These are phyloP conservation scores for Lotus japonicus DNA, from an alignment of 306 rosid genomes.

Conservation along the genomic window DNA sequence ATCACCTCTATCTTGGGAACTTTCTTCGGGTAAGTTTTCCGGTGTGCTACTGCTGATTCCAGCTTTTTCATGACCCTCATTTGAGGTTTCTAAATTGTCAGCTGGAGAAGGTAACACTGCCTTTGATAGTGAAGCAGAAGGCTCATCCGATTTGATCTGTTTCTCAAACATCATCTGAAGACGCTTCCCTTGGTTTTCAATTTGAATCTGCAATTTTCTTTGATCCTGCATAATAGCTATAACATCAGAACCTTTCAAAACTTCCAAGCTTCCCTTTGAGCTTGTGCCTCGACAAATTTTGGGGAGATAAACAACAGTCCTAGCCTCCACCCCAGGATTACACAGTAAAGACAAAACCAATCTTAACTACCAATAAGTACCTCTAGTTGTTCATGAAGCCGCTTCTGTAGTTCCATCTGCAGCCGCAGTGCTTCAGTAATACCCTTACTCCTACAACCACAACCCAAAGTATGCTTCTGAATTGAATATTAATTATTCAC, in stretches of 20 bases:
- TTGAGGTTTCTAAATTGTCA: slow-evolving; percentile 30
- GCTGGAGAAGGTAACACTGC: slow-evolving; percentile 6
- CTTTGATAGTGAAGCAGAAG: slow-evolving; percentile 24
- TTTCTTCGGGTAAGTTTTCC: slow-evolving; percentile 14
- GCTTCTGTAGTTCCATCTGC: slow-evolving; percentile 98
- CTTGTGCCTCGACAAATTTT: background rate
- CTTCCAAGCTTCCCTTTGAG: slow-evolving; percentile 18
- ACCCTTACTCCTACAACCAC: slow-evolving; percentile 55
- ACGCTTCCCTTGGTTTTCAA: slow-evolving; percentile 79
- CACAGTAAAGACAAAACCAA: background rate
- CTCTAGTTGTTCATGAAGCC: slow-evolving; percentile 98
- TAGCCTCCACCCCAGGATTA: background rate
- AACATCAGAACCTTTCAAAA: slow-evolving; percentile 18
- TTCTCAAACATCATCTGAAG: slow-evolving; percentile 84
- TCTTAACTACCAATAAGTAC: slow-evolving; percentile 28
- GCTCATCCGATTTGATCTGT: slow-evolving; percentile 44
- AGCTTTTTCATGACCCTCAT: slow-evolving; percentile 19
- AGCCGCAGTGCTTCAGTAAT: slow-evolving; percentile 84
- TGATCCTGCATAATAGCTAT: slow-evolving; percentile 51
- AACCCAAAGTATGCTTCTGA: background rate
- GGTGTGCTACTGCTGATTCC: slow-evolving; percentile 14
- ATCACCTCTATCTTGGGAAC: slow-evolving; percentile 33
- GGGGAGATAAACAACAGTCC: background rate
- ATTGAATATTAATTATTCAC: slow-evolving; percentile 1
- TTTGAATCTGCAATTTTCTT: slow-evolving; percentile 77